Evolutionary conservation across 139 green algal genomes (phyloP).

Genomic region (Coelastrella sp.): DNA sequence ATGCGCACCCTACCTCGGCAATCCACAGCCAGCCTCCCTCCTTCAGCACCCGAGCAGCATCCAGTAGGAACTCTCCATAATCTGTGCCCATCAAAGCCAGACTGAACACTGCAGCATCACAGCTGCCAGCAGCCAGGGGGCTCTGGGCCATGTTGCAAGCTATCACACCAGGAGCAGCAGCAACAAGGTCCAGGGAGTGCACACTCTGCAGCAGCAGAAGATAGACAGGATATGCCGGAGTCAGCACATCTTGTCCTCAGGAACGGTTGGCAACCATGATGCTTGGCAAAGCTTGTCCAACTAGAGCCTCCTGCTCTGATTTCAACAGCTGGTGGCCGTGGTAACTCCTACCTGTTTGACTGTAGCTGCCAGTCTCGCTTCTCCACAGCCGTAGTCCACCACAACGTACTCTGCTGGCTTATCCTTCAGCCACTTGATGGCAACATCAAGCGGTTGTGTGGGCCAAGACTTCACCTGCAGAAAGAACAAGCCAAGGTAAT

Average conservation of each 20-base stretch:
- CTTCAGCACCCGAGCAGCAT: constrained; percentile 88
- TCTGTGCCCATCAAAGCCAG: constrained; percentile 97
- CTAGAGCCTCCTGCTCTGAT: too few relatives aligned
- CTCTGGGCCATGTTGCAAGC: constrained; percentile 94
- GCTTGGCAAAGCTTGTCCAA: too few relatives aligned
- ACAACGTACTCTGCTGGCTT: constrained; percentile 63
- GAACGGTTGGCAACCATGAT: too few relatives aligned
- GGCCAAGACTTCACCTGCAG: constrained; percentile 80
- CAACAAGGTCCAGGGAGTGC: constrained; percentile 92
- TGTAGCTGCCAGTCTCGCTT: constrained; percentile 80
- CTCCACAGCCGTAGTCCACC: constrained; percentile 97
- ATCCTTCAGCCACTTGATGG: constrained; percentile 72
- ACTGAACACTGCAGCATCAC: constrained; percentile 95
- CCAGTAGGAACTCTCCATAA: constrained; percentile 85
- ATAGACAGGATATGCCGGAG: neutral
- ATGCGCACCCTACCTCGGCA: constrained; percentile 79
- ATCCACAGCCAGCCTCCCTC: constrained; percentile 88
- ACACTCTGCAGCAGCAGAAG: constrained; percentile 60
- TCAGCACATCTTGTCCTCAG: neutral
- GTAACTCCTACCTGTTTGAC: constrained; percentile 63
- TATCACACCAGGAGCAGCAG: constrained; percentile 81
- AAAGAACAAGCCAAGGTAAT: neutral
- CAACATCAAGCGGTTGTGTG: constrained; percentile 84
- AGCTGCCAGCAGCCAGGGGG: constrained; percentile 56
- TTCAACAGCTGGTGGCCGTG: neutral